Conservation (phyloP, 1,284 basidiomycete genomes). For the Ustilago trichophora region DNA sequence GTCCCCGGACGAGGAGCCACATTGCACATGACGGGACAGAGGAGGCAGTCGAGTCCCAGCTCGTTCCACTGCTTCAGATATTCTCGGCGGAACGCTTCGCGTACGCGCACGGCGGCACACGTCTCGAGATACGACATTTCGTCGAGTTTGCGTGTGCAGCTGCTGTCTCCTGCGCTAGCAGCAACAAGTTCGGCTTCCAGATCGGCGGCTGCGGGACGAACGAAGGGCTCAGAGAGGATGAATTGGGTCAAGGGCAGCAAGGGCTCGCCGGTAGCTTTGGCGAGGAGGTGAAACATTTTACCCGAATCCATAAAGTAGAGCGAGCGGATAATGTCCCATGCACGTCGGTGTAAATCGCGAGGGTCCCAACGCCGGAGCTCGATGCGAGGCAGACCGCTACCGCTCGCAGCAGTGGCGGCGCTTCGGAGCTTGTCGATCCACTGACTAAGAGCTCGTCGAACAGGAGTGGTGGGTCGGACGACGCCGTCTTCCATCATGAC, state of each 20-base stretch:
- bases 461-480: conserved; percentile 27
- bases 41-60: conserved; percentile 36
- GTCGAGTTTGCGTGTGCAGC: conserved; percentile 5
- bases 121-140: conserved; percentile 29
- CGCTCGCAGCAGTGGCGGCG: neutral
- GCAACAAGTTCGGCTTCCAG: conserved; percentile 16
- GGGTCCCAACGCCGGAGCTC: conserved; percentile 26
- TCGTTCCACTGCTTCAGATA: conserved; percentile 29
- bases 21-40: conserved; percentile 33
- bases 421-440: conserved; percentile 36
- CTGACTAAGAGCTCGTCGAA: conserved; percentile 21
- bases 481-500: conserved; percentile 41
- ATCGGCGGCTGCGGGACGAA: conserved; percentile 9
- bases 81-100: conserved; percentile 33
- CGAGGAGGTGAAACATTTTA: conserved; percentile 31
- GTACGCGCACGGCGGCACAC: conserved; percentile 8
- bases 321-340: conserved; percentile 45
- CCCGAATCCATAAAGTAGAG: conserved; percentile 54
- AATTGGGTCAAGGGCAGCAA: conserved; percentile 39
- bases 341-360: conserved; percentile 25
- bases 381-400: conserved; percentile 2
- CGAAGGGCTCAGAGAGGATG: conserved; percentile 37
- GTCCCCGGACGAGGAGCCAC: conserved; percentile 41
- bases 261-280: conserved; percentile 38
- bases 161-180: neutral